Evolutionary conservation across 805 yeast species (phyloP).

Genomic region (Huiozyma naganishii): DNA sequence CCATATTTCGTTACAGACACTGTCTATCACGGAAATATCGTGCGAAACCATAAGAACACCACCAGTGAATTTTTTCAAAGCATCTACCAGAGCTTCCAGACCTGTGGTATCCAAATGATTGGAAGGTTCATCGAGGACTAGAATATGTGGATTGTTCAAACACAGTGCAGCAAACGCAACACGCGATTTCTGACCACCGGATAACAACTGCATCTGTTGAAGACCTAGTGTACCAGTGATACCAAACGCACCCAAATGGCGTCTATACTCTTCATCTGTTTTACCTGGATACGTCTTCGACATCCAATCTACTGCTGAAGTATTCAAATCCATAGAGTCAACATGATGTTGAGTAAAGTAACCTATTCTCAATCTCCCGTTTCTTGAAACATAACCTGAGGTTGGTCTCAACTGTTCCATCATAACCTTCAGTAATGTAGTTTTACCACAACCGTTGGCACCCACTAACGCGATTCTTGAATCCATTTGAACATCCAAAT

Average conservation of each 20-base stretch:
- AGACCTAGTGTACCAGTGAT: slow-evolving; percentile 89
- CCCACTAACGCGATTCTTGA: slow-evolving; percentile 95
- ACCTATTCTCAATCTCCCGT: slow-evolving; percentile 83
- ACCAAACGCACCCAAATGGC: slow-evolving; percentile 94
- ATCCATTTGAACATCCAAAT: slow-evolving; percentile 83
- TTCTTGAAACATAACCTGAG: slow-evolving; percentile 67
- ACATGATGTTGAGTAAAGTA: slow-evolving; percentile 98
- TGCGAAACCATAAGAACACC: slow-evolving; percentile 97
- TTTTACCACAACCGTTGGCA: slow-evolving; percentile 99
- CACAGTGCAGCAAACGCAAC: slow-evolving; percentile 97
- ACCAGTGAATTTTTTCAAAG: slow-evolving; percentile 79
- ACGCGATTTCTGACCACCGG: slow-evolving; percentile 98
- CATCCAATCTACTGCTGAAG: slow-evolving; percentile 92
- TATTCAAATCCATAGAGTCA: slow-evolving; percentile 83
- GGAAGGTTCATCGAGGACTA: slow-evolving; percentile 94
- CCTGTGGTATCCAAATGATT: slow-evolving; percentile 98
- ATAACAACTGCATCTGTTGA: slow-evolving; percentile 77
- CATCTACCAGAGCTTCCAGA: slow-evolving; percentile 89
- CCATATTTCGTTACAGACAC: slow-evolving; percentile 91
- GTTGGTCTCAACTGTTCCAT: slow-evolving; percentile 69
- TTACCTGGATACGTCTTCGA: slow-evolving; percentile 82
- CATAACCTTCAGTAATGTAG: slow-evolving; percentile 79
- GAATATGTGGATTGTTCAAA: slow-evolving; percentile 78
- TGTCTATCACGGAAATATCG: slow-evolving; percentile 83
- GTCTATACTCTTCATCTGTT: slow-evolving; percentile 91